These are phyloP conservation scores for Metschnikowia lochheadii DNA, from an alignment of 805 yeast genomes.

Conservation along the genomic window DNA sequence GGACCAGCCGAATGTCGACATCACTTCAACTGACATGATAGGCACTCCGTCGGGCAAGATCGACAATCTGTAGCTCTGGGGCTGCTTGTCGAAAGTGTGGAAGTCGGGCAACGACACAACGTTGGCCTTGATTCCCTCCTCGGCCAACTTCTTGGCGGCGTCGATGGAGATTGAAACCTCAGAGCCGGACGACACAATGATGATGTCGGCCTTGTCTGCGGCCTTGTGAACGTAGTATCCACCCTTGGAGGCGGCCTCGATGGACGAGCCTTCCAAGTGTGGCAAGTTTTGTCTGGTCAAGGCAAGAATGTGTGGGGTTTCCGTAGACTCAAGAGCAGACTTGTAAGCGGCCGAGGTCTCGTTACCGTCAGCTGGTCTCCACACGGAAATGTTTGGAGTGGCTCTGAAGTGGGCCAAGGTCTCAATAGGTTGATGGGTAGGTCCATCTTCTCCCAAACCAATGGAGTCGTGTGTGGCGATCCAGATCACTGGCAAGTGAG, in stretches of 20 bases:
- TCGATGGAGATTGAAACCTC: constrained; percentile 83
- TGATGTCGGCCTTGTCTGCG: constrained; percentile 60
- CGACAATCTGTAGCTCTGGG: constrained; percentile 71
- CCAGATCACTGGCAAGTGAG: constrained; percentile 81
- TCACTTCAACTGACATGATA: constrained; percentile 88
- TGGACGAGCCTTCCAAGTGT: constrained; percentile 86
- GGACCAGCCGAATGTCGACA: constrained; percentile 89
- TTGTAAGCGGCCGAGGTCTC: constrained; percentile 81
- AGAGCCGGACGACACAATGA: constrained; percentile 88
- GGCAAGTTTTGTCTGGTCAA: constrained; percentile 85
- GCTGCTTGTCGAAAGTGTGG: constrained; percentile 82
- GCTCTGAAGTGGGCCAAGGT: constrained; percentile 86
- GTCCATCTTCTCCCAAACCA: constrained; percentile 91
- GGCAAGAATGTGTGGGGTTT: constrained; percentile 72
- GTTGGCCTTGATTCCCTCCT: constrained; percentile 65
- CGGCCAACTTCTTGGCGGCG: constrained; percentile 68
- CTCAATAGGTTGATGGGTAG: constrained; percentile 91
- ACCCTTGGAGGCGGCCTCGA: constrained; percentile 92
- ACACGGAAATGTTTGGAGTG: constrained; percentile 72
- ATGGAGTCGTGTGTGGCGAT: constrained; percentile 89
- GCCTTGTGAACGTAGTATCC: constrained; percentile 62
- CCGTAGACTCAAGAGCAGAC: constrained; percentile 54
- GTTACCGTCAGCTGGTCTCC: constrained; percentile 95
- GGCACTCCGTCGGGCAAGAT: constrained; percentile 96
- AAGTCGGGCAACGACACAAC: constrained; percentile 94